Base-by-base conservation (phyloP, 2,329 filamentous ascomycete species). In the Stemphylium beticola region DNA sequence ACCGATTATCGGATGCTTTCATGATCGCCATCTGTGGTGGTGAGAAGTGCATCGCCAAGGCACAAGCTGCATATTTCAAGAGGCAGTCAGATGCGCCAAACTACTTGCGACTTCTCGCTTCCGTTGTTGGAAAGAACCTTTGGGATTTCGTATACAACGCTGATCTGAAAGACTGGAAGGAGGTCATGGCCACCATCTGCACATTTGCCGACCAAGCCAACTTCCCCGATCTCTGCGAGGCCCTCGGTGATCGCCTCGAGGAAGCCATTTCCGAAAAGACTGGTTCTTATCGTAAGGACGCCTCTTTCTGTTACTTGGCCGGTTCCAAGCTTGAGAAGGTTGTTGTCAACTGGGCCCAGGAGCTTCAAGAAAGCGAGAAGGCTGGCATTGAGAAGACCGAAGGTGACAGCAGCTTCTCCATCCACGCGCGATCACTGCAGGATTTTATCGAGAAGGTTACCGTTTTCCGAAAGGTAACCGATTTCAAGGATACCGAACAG, bases 61-160 rank as follows among this genome's bases (percentile, higher is more conserved):
- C 93, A 4, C 95, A 98, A 76, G 84, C 90, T 57, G 87, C 92
- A 11, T 99, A 99, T 73, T 86, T 99, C 60, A 89, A 91, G 53
- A 89, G 89, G 68, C 92, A 93, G 76, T 83, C 85, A 7, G 88
- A 88, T 54, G 88, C 89, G 24, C 93, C 96, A 1, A 98, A 93
- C 77, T 99, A 99, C 71, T 81, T 98, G 52, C 89, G 96, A 38
- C 83, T 99, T 8, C 83, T 99, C 49, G 89, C 91, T 46, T 96
- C 93, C 5, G 91, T 99, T 46, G 93, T 96, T 53, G 88, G 90
- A 58, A 98, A 98, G 82, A 97, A 99, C 70, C 83, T 99, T 1
- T 98, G 93, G 95, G 95, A 99, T 77, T 85, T 98, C 40, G 95
- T 98, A 7, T 92, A 98, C 78, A 99, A 99, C 69, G 95, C 93